Evolutionary conservation across 73 alveolate genomes (phyloP).

Genomic region (Paramecium tetraurelia): DNA sequence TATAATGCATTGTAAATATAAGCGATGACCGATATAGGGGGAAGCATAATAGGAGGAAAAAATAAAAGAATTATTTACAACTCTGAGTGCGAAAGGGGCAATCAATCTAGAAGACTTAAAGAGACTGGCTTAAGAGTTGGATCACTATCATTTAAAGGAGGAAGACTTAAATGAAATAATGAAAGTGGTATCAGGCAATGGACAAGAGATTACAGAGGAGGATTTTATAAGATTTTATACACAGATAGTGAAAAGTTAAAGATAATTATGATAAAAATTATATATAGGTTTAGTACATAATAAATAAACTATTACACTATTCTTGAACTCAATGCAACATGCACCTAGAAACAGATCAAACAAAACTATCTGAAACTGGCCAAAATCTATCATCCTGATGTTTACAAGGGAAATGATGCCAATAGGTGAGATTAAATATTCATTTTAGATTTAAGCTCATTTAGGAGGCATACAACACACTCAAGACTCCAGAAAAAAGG

Average conservation of each 20-base stretch:
- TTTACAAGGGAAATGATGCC: conserved; percentile 40
- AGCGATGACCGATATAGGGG: background rate
- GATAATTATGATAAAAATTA: conserved; percentile 23
- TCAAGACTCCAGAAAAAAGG: conserved; percentile 48
- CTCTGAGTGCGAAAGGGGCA: background rate
- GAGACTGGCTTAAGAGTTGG: background rate
- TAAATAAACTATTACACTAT: conserved; percentile 19
- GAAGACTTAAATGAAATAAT: conserved; percentile 3
- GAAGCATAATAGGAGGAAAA: background rate
- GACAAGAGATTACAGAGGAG: background rate
- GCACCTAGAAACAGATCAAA: conserved; percentile 22
- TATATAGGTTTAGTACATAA: conserved; percentile 34
- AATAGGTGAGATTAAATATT: background rate
- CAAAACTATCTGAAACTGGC: conserved; percentile 19
- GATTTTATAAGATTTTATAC: conserved; percentile 22
- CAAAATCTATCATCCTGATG: conserved; percentile 36
- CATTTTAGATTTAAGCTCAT: background rate
- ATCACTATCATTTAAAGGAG: background rate
- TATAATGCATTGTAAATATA: background rate
- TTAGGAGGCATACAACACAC: conserved; percentile 33
- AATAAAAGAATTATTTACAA: background rate
- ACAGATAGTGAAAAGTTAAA: background rate
- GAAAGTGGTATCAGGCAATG: background rate
- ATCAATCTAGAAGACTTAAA: background rate
- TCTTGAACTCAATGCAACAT: conserved; percentile 28